Evolutionary conservation across 2,329 filamentous ascomycete species (phyloP).

Genomic region (Taxawa tesnikishii): DNA sequence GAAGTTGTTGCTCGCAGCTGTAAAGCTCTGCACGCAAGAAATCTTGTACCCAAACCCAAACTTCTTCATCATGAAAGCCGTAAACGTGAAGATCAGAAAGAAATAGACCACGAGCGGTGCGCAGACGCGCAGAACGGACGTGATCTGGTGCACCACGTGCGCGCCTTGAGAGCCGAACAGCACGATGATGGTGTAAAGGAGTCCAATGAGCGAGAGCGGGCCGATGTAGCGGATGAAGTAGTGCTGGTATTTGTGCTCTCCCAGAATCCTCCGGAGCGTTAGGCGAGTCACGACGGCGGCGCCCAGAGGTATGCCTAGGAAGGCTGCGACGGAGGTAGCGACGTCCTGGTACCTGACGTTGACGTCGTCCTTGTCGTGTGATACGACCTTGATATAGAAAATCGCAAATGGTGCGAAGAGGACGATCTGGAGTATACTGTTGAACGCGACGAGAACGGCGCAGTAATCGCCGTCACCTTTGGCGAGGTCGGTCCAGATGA

Average conservation of each 20-base stretch:
- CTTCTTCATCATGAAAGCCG: conserved; percentile 48
- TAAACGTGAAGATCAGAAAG: conserved; percentile 57
- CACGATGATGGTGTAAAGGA: conserved; percentile 78
- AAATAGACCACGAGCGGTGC: conserved; percentile 79
- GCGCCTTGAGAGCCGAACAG: conserved; percentile 73
- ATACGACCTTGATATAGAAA: conserved; percentile 52
- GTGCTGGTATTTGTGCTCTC: conserved; percentile 50
- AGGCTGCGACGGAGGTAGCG: conserved; percentile 70
- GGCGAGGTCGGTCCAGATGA: conserved; percentile 70
- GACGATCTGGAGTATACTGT: conserved; percentile 36
- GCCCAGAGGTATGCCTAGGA: conserved; percentile 68
- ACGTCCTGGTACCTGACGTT: conserved; percentile 51
- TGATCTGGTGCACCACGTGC: conserved; percentile 70
- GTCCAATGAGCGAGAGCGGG: conserved; percentile 67
- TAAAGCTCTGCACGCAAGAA: conserved; percentile 69
- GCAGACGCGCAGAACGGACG: conserved; percentile 67
- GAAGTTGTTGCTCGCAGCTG: conserved; percentile 86
- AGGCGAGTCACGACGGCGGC: conserved; percentile 70
- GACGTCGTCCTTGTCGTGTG: conserved; percentile 21
- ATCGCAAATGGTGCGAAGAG: conserved; percentile 34
- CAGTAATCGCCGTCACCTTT: conserved; percentile 73
- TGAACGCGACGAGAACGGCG: conserved; percentile 43
- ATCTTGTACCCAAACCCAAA: conserved; percentile 64
- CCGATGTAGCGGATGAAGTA: conserved; percentile 58
- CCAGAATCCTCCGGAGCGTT: conserved; percentile 40